Evolutionary conservation across 495 filamentous ascomycete genomes (phyloP), one percentile per base, ranked within the genome.

Genomic region (Penicillium samsonianum): DNA sequence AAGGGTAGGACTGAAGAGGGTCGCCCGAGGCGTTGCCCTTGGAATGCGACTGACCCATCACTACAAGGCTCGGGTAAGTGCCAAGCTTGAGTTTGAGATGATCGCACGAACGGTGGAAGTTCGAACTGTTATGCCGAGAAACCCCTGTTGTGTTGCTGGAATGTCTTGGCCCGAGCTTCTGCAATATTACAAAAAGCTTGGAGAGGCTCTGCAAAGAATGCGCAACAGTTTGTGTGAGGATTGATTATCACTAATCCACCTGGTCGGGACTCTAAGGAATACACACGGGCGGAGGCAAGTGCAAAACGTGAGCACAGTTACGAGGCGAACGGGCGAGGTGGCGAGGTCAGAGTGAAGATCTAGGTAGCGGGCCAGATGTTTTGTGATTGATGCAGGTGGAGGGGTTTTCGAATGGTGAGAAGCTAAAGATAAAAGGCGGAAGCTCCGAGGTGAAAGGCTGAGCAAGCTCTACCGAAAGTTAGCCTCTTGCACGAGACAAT

Each of bases 11-110:
- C 70, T 89, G 87, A 53, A 93, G 74, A 57, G 76, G 69, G 61
- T 86, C 83, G 57, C 76, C 71, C 60, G 72, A 73, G 66, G 76
- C 84, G 65, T 83, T 82, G 67, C 79, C 77, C 78, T 94, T 96
- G 69, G 93, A 98, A 71, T 85, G 81, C 80, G 91, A 86, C 79
- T 97, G 95, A 75, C 93, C 93, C 93, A 98, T 98, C 50, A 58
- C 78, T 62, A 68, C 65, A 71, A 69, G 65, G 67, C 58, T 64
- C 37, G 65, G 68, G 70, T 71, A 43, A 67, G 53, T 71, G 70
- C 71, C 70, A 73, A 77, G 73, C 65, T 65, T 61, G 54, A 50
- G 59, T 56, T 33, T 48, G 54, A 51, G 60, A 66, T 51, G 49
- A 65, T 65, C 52, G 64, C 60, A 66, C 65, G 58, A 66, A 64